Evolutionary conservation across 2,329 filamentous ascomycete genomes (phyloP), one percentile per base, ranked within the genome.

Genomic region (Cladosporium velox): DNA sequence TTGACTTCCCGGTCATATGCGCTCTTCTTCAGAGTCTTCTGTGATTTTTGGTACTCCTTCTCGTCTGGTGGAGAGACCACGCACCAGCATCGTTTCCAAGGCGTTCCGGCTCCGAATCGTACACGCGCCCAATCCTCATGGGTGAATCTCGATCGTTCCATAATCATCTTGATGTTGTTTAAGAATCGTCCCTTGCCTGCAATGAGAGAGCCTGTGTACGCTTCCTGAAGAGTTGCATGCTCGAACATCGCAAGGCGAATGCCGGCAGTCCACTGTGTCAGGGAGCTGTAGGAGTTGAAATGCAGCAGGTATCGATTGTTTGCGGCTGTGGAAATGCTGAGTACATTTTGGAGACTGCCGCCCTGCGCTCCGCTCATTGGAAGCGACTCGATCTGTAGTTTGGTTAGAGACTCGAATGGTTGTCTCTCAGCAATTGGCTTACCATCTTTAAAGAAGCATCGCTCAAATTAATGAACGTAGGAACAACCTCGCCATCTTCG

Each of bases 371-470:
- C 90, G 72, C 91, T 89, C 63, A 95, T 96, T 3, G 93, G 93
- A 52, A 99, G 85, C 14, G 92, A 94, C 76, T 97, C 74, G 67
- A 79, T 79, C 77, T 81, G 59, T 14, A 21, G 11, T 2, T 30
- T 7, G 21, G 34, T n/a, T 38, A 35, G 55, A n/a, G 4, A 26
- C n/a, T 38, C 34, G 4, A 57, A 11, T 2, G 21, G 4, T 47
- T 12, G n/a, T 21, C 1, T 10, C n/a, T 21, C 15, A 18, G 18
- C 28, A 12, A 34, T 21, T 14, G 26, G 55, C 68, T 44, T 60
- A 97, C 95, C 93, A 98, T 97, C 79, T 96, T 97, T 72, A 99
- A 93, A 0, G 95, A 97, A 24, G 95, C 95, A 84, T 99, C 95
- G 7, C 95, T 96, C 67, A 99, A 81, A 75, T 99, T 99, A 78